These are phyloP conservation scores for Acer campestre DNA, from an alignment of 345 rosid genomes.

Conservation along the genomic window DNA sequence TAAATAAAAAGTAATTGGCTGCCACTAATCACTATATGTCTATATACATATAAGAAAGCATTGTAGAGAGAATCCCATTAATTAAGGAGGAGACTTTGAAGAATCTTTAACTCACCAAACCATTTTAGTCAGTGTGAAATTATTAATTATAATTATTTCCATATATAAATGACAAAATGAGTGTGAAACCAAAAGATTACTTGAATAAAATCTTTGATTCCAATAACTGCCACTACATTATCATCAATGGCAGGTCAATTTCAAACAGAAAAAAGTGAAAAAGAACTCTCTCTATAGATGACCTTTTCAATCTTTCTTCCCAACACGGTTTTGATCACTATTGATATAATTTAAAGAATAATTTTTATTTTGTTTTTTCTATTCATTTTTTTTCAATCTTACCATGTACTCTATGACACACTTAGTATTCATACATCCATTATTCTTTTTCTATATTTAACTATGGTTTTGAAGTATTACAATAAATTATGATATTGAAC, in stretches of 20 bases:
- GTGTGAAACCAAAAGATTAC: slow-evolving; percentile 13
- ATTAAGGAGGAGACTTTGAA: neutral
- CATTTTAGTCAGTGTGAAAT: neutral
- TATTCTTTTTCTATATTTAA: no score
- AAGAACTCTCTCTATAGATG: no score
- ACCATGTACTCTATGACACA: no score
- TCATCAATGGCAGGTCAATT: neutral
- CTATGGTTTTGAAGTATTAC: no score
- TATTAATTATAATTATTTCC: neutral
- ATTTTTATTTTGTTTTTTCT: no score
- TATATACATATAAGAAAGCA: neutral
- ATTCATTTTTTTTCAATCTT: no score
- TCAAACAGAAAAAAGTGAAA: neutral
- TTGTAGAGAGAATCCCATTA: neutral
- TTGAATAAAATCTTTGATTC: neutral
- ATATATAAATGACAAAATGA: neutral
- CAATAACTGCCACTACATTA: neutral
- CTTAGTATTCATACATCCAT: no score
- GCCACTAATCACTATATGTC: neutral
- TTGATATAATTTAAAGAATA: neutral
- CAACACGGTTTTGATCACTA: no score
- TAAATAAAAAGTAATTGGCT: neutral
- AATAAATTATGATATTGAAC: no score
- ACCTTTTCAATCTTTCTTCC: no score
- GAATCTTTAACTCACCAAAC: neutral